Conservation (phyloP, 2,329 filamentous ascomycete species). For the Myriosclerotinia scirpicola region DNA sequence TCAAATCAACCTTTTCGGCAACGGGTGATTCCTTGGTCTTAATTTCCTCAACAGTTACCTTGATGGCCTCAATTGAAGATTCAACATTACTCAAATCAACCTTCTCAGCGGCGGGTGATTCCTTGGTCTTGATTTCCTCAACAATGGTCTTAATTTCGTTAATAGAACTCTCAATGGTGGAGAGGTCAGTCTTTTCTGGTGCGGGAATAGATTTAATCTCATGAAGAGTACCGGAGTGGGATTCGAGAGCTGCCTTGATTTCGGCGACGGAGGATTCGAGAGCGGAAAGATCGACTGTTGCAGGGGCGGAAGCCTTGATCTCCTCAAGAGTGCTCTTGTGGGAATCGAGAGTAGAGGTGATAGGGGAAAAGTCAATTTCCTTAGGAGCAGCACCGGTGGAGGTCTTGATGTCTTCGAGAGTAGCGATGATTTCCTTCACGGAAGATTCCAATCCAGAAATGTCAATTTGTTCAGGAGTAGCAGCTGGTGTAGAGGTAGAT, state of each 20-base stretch:
- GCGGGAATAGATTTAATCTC: slow-evolving; percentile 28
- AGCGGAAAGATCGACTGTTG: slow-evolving; percentile 27
- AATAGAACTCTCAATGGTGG: slow-evolving; percentile 25
- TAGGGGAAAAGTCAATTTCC: slow-evolving; percentile 28
- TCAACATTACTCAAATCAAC: slow-evolving; percentile 29
- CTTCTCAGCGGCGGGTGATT: slow-evolving; percentile 25
- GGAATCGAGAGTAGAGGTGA: slow-evolving; percentile 27
- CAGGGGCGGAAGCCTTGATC: slow-evolving; percentile 24
- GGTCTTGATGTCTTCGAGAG: slow-evolving; percentile 27
- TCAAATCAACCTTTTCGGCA: slow-evolving; percentile 30
- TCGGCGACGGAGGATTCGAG: slow-evolving; percentile 24
- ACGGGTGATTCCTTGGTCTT: slow-evolving; percentile 28
- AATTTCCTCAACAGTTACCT: slow-evolving; percentile 28
- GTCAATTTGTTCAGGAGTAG: slow-evolving; percentile 27
- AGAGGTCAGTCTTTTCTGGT: slow-evolving; percentile 28
- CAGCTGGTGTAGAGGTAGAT: slow-evolving; percentile 23
- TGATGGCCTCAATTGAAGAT: slow-evolving; percentile 17
- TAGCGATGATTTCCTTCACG: slow-evolving; percentile 28
- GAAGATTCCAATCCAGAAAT: slow-evolving; percentile 27
- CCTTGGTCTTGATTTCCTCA: slow-evolving; percentile 30
- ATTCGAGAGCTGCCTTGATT: slow-evolving; percentile 21
- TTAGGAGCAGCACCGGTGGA: not conserved
- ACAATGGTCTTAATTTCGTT: slow-evolving; percentile 21
- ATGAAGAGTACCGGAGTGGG: slow-evolving; percentile 24
- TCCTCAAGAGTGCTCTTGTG: slow-evolving; percentile 27